Base-by-base conservation (phyloP, 495 filamentous ascomycete genomes). In the Annulohypoxylon stygium region DNA sequence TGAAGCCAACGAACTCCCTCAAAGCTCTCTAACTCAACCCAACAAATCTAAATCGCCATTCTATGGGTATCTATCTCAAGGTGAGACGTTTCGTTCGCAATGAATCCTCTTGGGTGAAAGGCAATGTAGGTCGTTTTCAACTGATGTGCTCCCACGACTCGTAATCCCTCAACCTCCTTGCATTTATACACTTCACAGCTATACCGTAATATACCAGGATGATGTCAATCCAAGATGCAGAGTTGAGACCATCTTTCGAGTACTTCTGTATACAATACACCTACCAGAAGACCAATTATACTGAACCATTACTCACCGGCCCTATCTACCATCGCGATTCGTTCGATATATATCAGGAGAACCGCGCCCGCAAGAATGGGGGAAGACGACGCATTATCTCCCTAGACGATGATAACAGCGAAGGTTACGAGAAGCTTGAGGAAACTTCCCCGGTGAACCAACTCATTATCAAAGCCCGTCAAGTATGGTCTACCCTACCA, bases 261-360 rank as follows among this genome's bases (percentile, higher is more conserved):
- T 30, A 37, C 5, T 5, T n/a, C 12, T 59, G 30, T 14, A 33
- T 30, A 16, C 36, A 43, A 14, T 61, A 34, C 30, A 7, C 26
- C 1, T 41, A 34, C n/a, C 9, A 43, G 9, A n/a, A 0, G 14
- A 30, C 2, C 0, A 34, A 26, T 34, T 3, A 12, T 43, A 10
- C 11, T 8, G 16, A 34, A 6, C 45, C 25, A 2, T 30, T 41
- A 18, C 36, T 20, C 14, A 41, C 45, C 12, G 26, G 55, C 3
- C 34, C 54, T 48, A 16, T 48, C 11, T 61, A 47, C 5, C 54
- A 71, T 33, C 69, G 69, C 8, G 63, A 67, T 25, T 67, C 69
- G 26, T 72, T 67, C 58, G 64, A 72, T 3, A 25, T 72, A 36
- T 48, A 72, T 43, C 43, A 51, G 63, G 33, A 59, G 34, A 36